Conservation (phyloP, 176 grass and related monocot genomes). For the Chrysopogon serrulatus region DNA sequence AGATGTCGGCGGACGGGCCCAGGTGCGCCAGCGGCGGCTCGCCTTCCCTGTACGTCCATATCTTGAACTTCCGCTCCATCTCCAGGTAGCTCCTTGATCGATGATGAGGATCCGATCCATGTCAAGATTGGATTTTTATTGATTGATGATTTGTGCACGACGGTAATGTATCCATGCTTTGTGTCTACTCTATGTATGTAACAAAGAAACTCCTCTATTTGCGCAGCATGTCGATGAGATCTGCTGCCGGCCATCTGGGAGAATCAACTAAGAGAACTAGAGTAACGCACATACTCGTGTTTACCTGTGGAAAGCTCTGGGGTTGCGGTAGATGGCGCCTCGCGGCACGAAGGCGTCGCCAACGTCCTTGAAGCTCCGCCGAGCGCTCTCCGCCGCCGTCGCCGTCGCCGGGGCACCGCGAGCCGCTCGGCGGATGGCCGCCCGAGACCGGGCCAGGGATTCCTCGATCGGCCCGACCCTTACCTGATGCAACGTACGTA, state of each 20-base stretch:
- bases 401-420: not conserved
- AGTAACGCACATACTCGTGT: not conserved
- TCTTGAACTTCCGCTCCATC: slow-evolving; percentile 85
- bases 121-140: not conserved
- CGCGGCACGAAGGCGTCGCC: slow-evolving; percentile 47
- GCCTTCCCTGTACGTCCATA: slow-evolving; percentile 83
- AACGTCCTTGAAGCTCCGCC: slow-evolving; percentile 27
- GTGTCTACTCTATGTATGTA: not conserved
- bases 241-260: not conserved
- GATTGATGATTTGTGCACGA: not conserved
- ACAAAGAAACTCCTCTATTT: not conserved
- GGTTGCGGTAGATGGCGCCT: slow-evolving; percentile 78
- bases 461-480: slow-evolving; percentile 34
- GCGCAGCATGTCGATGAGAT: not conserved
- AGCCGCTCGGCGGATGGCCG: slow-evolving; percentile 43
- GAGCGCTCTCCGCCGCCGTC: slow-evolving; percentile 10
- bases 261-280: not conserved
- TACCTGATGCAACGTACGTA: not conserved
- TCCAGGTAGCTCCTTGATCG: slow-evolving; percentile 75
- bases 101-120: not conserved
- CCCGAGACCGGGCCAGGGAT: slow-evolving; percentile 47
- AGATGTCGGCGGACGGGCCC: slow-evolving; percentile 57
- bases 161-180: not conserved
- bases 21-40: slow-evolving; percentile 70
- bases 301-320: slow-evolving; percentile 66